A percentile compares a stretch with the other conserved stretches of the same genome.
These are phyloP conservation scores for Lentinula detonsa DNA, from an alignment of 768 basidiomycete species.

Conservation along the genomic window DNA sequence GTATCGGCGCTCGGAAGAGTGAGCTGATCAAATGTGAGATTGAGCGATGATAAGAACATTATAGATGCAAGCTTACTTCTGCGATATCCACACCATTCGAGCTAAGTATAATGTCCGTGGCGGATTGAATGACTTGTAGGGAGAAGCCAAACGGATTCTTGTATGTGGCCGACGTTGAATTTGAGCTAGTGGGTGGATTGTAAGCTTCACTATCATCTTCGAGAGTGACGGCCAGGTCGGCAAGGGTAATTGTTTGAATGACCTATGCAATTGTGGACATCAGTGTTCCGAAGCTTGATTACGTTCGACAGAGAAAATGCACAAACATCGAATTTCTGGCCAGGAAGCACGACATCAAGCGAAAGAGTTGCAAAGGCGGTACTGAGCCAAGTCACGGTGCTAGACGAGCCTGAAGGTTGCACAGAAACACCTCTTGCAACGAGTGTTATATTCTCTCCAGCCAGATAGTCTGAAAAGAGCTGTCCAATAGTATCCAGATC, in stretches of 20 bases:
- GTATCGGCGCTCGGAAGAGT: conserved; percentile 40
- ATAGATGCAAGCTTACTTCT: conserved; percentile 26
- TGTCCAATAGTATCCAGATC: conserved; percentile 47
- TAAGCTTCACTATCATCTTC: conserved; percentile 47
- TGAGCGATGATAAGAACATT: background rate
- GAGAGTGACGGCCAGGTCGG: conserved; percentile 52
- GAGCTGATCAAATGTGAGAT: conserved; percentile 28
- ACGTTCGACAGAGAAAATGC: background rate
- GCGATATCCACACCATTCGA: conserved; percentile 45
- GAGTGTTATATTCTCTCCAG: conserved; percentile 58
- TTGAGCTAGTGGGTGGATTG: conserved; percentile 53
- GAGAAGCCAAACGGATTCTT: conserved; percentile 77
- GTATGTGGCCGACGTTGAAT: conserved; percentile 49
- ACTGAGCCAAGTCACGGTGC: conserved; percentile 56
- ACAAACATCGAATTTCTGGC: conserved; percentile 47
- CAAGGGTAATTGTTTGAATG: conserved; percentile 56
- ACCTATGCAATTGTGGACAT: conserved; percentile 26
- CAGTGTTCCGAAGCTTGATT: background rate
- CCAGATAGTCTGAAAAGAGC: conserved; percentile 63
- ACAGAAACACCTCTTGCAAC: conserved; percentile 54
- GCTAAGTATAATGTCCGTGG: conserved; percentile 48
- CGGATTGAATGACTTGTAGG: conserved; percentile 53
- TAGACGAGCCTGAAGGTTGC: conserved; percentile 45
- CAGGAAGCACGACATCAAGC: conserved; percentile 56
- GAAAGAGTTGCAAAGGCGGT: conserved; percentile 65